phyloP scores from a whole-genome alignment of 805 yeast genomes.

The Ogataea wickerhamii region DNA sequence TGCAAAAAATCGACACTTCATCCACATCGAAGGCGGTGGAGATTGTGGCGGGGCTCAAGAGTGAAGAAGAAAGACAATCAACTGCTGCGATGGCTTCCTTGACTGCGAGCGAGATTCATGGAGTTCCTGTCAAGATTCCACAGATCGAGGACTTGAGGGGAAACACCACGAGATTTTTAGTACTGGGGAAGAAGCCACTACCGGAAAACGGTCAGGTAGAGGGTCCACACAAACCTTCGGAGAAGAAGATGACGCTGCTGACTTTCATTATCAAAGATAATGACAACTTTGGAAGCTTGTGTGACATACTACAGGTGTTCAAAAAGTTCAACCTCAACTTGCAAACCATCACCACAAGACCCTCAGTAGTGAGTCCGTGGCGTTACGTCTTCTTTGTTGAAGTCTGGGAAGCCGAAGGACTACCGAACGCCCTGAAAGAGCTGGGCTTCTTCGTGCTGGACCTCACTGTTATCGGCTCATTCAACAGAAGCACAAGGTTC shows the following conservation, averaged over 20 bases:
- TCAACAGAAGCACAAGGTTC: conserved; percentile 25
- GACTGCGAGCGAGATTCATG: conserved; percentile 60
- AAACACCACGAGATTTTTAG: conserved; percentile 84
- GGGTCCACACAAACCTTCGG: conserved; percentile 10
- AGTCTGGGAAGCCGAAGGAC: conserved; percentile 38
- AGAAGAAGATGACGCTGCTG: conserved; percentile 45
- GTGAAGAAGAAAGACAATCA: conserved; percentile 32
- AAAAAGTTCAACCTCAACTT: conserved; percentile 56
- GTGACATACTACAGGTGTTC: conserved; percentile 58
- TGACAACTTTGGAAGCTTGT: conserved; percentile 72
- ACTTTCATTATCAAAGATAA: conserved; percentile 61
- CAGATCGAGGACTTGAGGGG: conserved; percentile 68
- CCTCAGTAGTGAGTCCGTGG: conserved; percentile 67
- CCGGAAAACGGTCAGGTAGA: conserved; percentile 8
- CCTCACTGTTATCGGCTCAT: conserved; percentile 55
- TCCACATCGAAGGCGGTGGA: conserved; percentile 89
- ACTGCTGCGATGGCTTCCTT: conserved; percentile 72
- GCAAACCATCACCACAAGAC: conserved; percentile 73
- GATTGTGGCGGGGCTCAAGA: conserved; percentile 40
- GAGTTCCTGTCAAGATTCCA: conserved; percentile 49
- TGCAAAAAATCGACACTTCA: conserved; percentile 57
- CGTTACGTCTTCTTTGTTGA: conserved; percentile 81
- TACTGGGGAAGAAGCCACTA: conserved; percentile 44
- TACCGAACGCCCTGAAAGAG: conserved; percentile 36
- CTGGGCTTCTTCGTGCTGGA: conserved; percentile 44